Evolutionary conservation across 495 filamentous ascomycete genomes (phyloP).

Genomic region (Cairneyella variabilis): DNA sequence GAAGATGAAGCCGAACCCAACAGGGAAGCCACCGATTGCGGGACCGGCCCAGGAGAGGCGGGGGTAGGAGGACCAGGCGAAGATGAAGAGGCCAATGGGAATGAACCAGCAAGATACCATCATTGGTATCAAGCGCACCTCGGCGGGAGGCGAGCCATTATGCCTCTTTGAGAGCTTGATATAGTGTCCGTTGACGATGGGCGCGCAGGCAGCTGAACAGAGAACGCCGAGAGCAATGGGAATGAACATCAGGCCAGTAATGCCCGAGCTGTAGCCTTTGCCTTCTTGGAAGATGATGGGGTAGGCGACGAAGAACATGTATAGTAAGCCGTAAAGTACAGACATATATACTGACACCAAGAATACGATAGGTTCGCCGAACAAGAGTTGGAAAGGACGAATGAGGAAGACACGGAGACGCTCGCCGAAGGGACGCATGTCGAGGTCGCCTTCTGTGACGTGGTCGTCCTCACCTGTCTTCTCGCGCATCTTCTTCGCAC

Average conservation of each 20-base stretch:
- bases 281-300: constrained; percentile 75
- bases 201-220: constrained; percentile 59
- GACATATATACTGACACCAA: constrained; percentile 62
- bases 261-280: constrained; percentile 68
- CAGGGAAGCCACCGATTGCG: constrained; percentile 66
- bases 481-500: constrained; percentile 66
- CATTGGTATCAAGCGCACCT: constrained; percentile 77
- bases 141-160: constrained; percentile 68
- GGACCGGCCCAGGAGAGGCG: constrained; percentile 66
- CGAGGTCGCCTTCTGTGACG: constrained; percentile 72
- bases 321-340: constrained; percentile 53
- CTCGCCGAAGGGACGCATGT: constrained; percentile 59
- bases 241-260: constrained; percentile 79
- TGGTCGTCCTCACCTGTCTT: constrained; percentile 57
- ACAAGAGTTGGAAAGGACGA: constrained; percentile 76
- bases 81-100: constrained; percentile 58
- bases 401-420: constrained; percentile 63
- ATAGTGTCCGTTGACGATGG: constrained; percentile 74
- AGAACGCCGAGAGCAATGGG: constrained; percentile 67
- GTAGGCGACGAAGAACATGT: constrained; percentile 68
- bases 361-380: constrained; percentile 74
- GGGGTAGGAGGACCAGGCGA: constrained; percentile 76
- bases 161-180: constrained; percentile 53
- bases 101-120: constrained; percentile 75
- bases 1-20: constrained; percentile 85